Conservation (phyloP, 495 filamentous ascomycete species). For the Lasiosphaeria ovina region DNA sequence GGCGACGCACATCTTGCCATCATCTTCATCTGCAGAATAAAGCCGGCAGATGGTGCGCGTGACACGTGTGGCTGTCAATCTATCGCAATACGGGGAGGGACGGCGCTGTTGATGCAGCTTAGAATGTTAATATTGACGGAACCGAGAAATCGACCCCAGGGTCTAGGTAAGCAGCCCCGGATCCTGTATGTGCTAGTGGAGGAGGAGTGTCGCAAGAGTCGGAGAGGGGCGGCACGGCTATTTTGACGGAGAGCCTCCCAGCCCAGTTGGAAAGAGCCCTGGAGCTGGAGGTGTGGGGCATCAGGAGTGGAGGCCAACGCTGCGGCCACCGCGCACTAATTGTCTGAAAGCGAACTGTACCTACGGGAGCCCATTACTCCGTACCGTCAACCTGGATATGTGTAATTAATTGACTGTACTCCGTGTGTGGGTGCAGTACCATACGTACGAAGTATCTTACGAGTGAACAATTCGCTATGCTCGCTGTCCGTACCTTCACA, state of each 20-base stretch:
- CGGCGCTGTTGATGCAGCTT: slow-evolving; percentile 14
- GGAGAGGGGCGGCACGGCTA: slow-evolving; percentile 34
- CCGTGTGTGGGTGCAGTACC: no score
- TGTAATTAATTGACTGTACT: no score
- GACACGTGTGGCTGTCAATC: slow-evolving; percentile 25
- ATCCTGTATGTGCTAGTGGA: slow-evolving; percentile 11
- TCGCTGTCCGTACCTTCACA: no score
- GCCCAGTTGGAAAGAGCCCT: neutral
- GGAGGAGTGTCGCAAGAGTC: slow-evolving; percentile 14
- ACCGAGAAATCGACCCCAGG: slow-evolving; percentile 22
- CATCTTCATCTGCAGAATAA: slow-evolving; percentile 32
- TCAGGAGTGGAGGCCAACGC: neutral
- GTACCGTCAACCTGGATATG: no score
- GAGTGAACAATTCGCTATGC: no score
- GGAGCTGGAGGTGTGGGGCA: slow-evolving; percentile 7
- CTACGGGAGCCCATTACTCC: no score
- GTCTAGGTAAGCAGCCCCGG: slow-evolving; percentile 12
- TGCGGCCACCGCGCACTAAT: neutral
- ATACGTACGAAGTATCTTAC: no score
- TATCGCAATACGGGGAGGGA: slow-evolving; percentile 19
- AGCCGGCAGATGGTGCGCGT: slow-evolving; percentile 35
- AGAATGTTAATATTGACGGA: slow-evolving; percentile 23
- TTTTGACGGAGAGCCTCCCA: slow-evolving; percentile 21
- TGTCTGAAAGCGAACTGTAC: neutral
- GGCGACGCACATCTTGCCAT: slow-evolving; percentile 15